phyloP scores from a whole-genome alignment of 1,284 basidiomycete species.

The Malassezia japonica region DNA sequence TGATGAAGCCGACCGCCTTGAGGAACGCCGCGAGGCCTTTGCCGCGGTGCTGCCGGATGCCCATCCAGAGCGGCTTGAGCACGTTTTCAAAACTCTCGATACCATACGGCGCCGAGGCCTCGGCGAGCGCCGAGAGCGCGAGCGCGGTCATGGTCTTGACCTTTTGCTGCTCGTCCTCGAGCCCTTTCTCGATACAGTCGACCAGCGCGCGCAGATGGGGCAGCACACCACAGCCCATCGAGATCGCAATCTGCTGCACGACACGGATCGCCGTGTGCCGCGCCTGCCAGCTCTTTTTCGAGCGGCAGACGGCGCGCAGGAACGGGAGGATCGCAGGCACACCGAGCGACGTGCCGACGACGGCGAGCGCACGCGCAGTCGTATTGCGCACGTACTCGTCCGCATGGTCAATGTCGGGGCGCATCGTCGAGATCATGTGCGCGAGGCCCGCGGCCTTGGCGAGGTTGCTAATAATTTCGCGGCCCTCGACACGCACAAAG shows the following conservation, averaged over 20 bases:
- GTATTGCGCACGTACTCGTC: conserved; percentile 99
- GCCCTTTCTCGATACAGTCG: conserved; percentile 87
- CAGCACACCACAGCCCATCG: conserved; percentile 99
- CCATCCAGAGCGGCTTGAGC: conserved; percentile 93
- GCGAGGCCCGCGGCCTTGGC: conserved; percentile 97
- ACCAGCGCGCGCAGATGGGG: conserved; percentile 94
- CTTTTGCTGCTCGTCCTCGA: conserved; percentile 97
- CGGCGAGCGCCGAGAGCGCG: conserved; percentile 87
- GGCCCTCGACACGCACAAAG: conserved; percentile 96
- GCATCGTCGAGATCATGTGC: conserved; percentile 99
- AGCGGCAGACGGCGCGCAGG: conserved; percentile 93
- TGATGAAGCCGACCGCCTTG: conserved; percentile 98
- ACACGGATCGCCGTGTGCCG: conserved; percentile 98
- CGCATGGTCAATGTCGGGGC: conserved; percentile 97
- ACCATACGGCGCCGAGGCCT: conserved; percentile 95
- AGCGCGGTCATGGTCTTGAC: conserved; percentile 98
- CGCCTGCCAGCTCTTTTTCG: conserved; percentile 99
- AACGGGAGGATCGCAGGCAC: conserved; percentile 95
- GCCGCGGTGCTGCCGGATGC: conserved; percentile 92
- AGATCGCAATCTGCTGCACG: conserved; percentile 97
- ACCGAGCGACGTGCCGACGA: conserved; percentile 94
- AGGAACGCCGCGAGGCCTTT: conserved; percentile 96
- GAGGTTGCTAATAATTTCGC: conserved; percentile 97
- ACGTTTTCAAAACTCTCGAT: conserved; percentile 99
- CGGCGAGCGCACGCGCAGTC: conserved; percentile 95